Base-by-base conservation (phyloP, 768 basidiomycete species). In the Cubamyces lactineus region DNA sequence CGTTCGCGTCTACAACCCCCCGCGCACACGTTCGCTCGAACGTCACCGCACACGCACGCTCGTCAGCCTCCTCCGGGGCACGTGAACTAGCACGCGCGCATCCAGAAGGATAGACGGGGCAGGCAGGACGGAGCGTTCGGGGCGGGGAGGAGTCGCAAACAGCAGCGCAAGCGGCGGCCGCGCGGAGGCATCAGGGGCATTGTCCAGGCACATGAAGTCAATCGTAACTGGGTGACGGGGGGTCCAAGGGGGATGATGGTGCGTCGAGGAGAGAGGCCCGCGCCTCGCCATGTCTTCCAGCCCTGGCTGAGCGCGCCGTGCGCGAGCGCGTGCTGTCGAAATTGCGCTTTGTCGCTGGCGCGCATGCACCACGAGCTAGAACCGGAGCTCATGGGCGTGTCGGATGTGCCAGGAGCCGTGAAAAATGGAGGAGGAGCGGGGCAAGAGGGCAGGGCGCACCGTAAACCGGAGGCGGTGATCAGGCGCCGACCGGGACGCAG, bases 401-500 rank as follows among this genome's bases (percentile, higher is more conserved):
- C 64, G 59, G 63, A 28, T 41, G 16, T 46, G 51, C 57, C 61
- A 53, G 58, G 49, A 66, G 63, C 63, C 63, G 61, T 55, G 45
- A 62, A 41, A 67, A 60, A 52, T 65, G 56, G 43, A 56, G 56
- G 43, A 56, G 66, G 69, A 63, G 68, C 62, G 67, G 65, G 66
- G 57, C 59, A 63, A 34, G 53, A 42, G 48, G 13, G 48, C 51
- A 49, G 41, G 28, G 61, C 49, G 57, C 48, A 45, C 38, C 30
- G 24, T 53, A 23, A n/a, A 28, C 43, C 62, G 52, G 63, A 23
- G 67, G 73, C 79, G 77, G 70, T 80, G 82, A 82, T 83, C 78
- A 83, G 73, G 68, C 80, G 77, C 77, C 70, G 42, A 34, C 53
- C 48, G 48, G 55, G 61, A 57, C 45, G 59, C 54, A 49, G 21